A percentile compares a stretch with the other conserved stretches of the same genome.
Conservation (phyloP, 2,329 filamentous ascomycete species). For the Nectriaceae sp. region DNA sequence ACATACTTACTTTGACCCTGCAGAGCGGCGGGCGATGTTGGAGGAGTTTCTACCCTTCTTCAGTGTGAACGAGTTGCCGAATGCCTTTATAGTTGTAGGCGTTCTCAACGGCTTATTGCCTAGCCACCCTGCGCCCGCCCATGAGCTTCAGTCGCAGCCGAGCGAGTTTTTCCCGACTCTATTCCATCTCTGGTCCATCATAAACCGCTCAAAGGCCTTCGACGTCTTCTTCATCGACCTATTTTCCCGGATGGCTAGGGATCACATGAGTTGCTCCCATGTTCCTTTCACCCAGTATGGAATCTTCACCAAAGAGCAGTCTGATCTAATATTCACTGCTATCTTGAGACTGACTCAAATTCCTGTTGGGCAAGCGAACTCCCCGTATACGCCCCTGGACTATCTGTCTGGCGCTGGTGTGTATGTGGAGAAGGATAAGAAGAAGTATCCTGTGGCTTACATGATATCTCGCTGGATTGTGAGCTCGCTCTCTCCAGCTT, state of each 20-base stretch:
- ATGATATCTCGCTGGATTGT: conserved; percentile 92
- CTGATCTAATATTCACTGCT: conserved; percentile 88
- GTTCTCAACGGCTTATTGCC: conserved; percentile 86
- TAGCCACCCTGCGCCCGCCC: conserved; percentile 74
- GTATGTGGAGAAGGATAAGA: conserved; percentile 87
- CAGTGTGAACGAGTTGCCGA: conserved; percentile 88
- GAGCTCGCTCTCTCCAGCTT: conserved; percentile 86
- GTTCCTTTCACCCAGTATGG: conserved; percentile 84
- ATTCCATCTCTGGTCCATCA: conserved; percentile 94
- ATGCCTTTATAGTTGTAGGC: conserved; percentile 90
- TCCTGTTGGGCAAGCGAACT: conserved; percentile 92
- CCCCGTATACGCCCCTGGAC: conserved; percentile 86
- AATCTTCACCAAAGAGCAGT: conserved; percentile 90
- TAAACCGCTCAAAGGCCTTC: conserved; percentile 84
- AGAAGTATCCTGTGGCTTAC: conserved; percentile 89
- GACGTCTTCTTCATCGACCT: conserved; percentile 89
- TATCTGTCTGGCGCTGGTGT: conserved; percentile 79
- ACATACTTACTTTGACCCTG: conserved; percentile 89
- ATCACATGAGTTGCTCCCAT: conserved; percentile 74
- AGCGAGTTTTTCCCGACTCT: conserved; percentile 89
- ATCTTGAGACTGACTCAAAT: conserved; percentile 90
- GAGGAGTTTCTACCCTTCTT: conserved; percentile 84
- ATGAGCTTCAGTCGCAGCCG: conserved; percentile 76
- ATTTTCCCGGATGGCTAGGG: conserved; percentile 82
- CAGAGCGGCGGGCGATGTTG: conserved; percentile 78